Evolutionary conservation across 768 basidiomycete species (phyloP), one percentile per base, ranked within the genome.

Genomic region (Mycena vitilis): DNA sequence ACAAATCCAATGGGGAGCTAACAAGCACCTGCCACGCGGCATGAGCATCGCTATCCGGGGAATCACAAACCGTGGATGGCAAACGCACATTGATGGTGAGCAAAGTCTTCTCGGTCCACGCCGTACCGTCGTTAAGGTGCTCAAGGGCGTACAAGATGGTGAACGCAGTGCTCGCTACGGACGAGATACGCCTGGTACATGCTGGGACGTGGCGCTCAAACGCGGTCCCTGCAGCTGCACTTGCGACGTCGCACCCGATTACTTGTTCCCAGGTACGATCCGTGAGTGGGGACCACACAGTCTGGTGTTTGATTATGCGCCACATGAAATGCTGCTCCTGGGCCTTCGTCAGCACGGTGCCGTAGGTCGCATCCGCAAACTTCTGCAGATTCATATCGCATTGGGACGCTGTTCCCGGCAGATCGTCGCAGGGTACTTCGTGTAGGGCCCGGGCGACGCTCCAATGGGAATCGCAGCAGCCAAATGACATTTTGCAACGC

Each of bases 391-490:
- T 65, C 57, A 22, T 65, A 34, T 59, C 57, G 38, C 64, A 65
- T 37, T 65, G 64, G 49, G 57, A 65, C 42, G 47, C 25, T 16
- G 10, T 34, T 4, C 51, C 64, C 38, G 57, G 64, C n/a, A 59
- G 49, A 45, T 44, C 57, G 36, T 58, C 49, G 34, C 40, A 44
- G 18, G 64, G 64, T 45, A 40, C 42, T 22, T 59, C 22, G 40
- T 65, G 64, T 12, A 44, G 40, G 23, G 49, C 56, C 18, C 49
- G 57, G n/a, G 37, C 57, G n/a, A 52, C 40, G 42, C n/a, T n/a
- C 64, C 64, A 60, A 59, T 65, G 64, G 49, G 44, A 56, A 18
- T 65, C 57, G 51, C 47, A 59, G 42, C 64, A 65, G 40, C n/a
- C 30, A 53, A 65, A 65, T 11, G 64, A 42, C 51, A 60, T 65